Percentiles rank a stretch among this genome's conserved stretches.
Conservation (phyloP, 306 rosid species). For the Senna tora region DNA sequence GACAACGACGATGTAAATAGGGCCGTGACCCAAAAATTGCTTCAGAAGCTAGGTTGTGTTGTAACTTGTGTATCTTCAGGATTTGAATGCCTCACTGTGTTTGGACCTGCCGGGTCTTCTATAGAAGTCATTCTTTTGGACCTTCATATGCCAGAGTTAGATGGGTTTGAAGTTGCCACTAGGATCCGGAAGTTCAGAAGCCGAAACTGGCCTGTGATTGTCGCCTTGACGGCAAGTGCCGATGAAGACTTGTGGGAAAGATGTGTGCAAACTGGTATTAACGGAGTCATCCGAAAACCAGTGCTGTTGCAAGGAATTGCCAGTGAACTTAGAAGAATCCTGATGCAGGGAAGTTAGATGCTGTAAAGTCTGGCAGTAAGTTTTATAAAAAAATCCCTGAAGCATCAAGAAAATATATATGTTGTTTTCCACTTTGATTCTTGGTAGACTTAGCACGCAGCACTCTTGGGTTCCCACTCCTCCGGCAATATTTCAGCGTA, state of each 20-base stretch:
- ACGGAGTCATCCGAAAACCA: constrained; percentile 84
- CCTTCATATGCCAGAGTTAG: constrained; percentile 85
- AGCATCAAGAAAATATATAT: constrained; percentile 37
- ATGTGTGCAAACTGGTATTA: constrained; percentile 80
- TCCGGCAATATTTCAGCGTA: constrained; percentile 45
- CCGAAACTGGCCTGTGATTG: constrained; percentile 79
- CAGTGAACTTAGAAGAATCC: constrained; percentile 74
- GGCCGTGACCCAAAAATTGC: constrained; percentile 80
- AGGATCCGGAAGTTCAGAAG: constrained; percentile 79
- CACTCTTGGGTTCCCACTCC: constrained; percentile 42
- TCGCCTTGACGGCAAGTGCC: constrained; percentile 68
- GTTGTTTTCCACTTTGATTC: constrained; percentile 43
- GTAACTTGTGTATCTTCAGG: constrained; percentile 85
- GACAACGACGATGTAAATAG: constrained; percentile 93
- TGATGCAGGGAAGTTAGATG: constrained; percentile 70
- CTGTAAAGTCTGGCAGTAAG: constrained; percentile 46
- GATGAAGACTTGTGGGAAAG: constrained; percentile 87
- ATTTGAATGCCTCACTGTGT: constrained; percentile 74
- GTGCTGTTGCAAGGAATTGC: constrained; percentile 81
- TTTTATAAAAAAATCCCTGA: constrained; percentile 15
- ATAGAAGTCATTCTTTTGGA: constrained; percentile 76
- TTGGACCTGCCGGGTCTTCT: constrained; percentile 68
- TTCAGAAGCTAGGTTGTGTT: constrained; percentile 84
- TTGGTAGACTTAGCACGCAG: constrained; percentile 44
- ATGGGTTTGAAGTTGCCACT: constrained; percentile 80